Evolutionary conservation across 1,284 basidiomycete genomes (phyloP), one percentile per base, ranked within the genome.

Genomic region (Ganoderma leucocontextum): DNA sequence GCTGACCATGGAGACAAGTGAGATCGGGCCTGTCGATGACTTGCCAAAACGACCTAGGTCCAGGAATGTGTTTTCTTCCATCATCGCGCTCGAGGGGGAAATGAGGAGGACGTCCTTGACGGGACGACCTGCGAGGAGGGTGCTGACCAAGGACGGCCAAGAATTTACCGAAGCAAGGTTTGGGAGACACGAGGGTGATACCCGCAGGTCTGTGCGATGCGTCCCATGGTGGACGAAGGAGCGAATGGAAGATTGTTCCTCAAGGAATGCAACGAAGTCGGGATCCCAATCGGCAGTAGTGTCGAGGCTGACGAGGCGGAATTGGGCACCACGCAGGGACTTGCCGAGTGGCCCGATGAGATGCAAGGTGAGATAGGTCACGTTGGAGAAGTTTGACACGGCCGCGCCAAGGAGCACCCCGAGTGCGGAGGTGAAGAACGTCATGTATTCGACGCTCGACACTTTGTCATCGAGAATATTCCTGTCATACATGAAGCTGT

Each of bases 191-290:
- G 47, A 49, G 8, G 47, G n/a, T 6, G 47, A 49, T 4, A 25
- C 10, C 22, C 19, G 47, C 10, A 25, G 47, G 22, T 25, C 47
- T 49, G 44, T 47, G n/a, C 44, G 22, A 25, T 49, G 47, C n/a
- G 44, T 38, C 15, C 57, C 38, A 4, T 38, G 35, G 9, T 38
- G 36, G 36, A 35, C 29, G 57, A 58, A 58, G 19, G 55, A 58
- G 19, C 33, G 55, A 17, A 58, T 36, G 29, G 35, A 58, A 36
- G 25, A 12, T 58, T 63, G 62, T 39, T 63, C 62, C 36, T 53
- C 62, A 8, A 63, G 62, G 49, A 33, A 63, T 25, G 35, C 35
- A 9, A 17, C n/a, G 8, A 63, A 33, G 8, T 25, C 35, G 4
- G 6, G 17, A n/a, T 44, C 42, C 42, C 42, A 44, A 44, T 44